phyloP scores from a whole-genome alignment of 345 rosid species.

The Durio zibethinus region DNA sequence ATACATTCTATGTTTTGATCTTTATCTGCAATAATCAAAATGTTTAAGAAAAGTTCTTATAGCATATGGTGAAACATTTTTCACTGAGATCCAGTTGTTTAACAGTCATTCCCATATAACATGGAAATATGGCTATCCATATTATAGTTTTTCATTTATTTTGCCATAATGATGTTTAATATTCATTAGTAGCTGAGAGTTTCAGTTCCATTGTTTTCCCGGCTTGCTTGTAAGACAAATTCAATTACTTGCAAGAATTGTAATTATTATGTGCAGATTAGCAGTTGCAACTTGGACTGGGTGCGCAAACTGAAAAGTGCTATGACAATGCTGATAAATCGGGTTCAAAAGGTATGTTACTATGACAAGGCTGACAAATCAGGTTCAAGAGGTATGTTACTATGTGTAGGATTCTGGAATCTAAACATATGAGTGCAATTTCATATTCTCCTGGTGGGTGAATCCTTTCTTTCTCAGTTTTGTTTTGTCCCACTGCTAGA shows the following conservation, averaged over 20 bases:
- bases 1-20: not conserved
- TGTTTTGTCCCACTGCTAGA: not conserved
- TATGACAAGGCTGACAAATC: constrained; percentile 53
- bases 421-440: not conserved
- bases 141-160: not conserved
- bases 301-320: constrained; percentile 54
- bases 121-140: not conserved
- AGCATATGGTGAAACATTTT: not conserved
- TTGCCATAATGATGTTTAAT: not conserved
- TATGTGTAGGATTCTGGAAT: not conserved
- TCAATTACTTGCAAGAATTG: constrained; percentile 8
- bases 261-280: constrained; percentile 34
- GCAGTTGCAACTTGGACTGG: constrained; percentile 51
- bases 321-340: constrained; percentile 51
- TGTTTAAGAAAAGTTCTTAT: not conserved
- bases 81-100: not conserved
- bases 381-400: constrained; percentile 36
- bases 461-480: not conserved
- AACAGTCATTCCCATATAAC: not conserved
- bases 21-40: not conserved
- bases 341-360: too few relatives aligned
- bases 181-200: not conserved
- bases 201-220: not conserved
- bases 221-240: not conserved
- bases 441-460: not conserved